Conservation (phyloP, 371 early-diverging fungal genomes). For the Mortierella sp. region DNA sequence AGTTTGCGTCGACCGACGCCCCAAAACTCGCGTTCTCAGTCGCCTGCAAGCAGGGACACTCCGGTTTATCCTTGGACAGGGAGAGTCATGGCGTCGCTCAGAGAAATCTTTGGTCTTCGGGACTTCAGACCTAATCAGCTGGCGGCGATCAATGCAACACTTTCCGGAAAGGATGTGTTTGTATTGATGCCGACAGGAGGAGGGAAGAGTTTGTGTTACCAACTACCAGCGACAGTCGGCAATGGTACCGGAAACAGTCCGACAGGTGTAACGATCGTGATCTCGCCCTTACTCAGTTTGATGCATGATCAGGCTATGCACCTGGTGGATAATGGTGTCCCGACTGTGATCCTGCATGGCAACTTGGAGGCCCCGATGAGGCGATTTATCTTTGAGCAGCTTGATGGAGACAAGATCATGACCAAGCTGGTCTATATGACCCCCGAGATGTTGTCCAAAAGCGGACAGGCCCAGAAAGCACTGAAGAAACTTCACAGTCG, state of each 20-base stretch:
- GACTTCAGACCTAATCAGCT: constrained; percentile 94
- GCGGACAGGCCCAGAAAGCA: constrained; percentile 67
- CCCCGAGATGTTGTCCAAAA: constrained; percentile 93
- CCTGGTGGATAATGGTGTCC: constrained; percentile 81
- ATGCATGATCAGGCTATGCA: constrained; percentile 98
- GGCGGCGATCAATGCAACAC: constrained; percentile 93
- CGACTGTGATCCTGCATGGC: constrained; percentile 83
- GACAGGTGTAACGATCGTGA: constrained; percentile 91
- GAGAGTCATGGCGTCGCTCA: constrained; percentile 81
- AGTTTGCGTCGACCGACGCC: neutral
- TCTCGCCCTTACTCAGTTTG: constrained; percentile 97
- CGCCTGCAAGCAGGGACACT: constrained; percentile 21
- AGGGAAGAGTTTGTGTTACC: constrained; percentile 99
- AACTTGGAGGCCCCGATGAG: constrained; percentile 63
- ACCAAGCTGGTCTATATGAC: constrained; percentile 93
- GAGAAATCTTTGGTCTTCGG: constrained; percentile 78
- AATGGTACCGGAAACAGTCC: constrained; percentile 56
- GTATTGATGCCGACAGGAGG: constrained; percentile 99
- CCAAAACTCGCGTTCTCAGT: constrained; percentile 1
- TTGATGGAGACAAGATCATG: constrained; percentile 50
- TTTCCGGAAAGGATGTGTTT: constrained; percentile 94
- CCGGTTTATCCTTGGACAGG: constrained; percentile 78
- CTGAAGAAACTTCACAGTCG: constrained; percentile 71
- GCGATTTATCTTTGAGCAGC: constrained; percentile 67
- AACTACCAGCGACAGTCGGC: constrained; percentile 90